These are phyloP conservation scores for Exserohilum rostratum DNA, from an alignment of 2,329 filamentous ascomycete species.

Conservation along the genomic window DNA sequence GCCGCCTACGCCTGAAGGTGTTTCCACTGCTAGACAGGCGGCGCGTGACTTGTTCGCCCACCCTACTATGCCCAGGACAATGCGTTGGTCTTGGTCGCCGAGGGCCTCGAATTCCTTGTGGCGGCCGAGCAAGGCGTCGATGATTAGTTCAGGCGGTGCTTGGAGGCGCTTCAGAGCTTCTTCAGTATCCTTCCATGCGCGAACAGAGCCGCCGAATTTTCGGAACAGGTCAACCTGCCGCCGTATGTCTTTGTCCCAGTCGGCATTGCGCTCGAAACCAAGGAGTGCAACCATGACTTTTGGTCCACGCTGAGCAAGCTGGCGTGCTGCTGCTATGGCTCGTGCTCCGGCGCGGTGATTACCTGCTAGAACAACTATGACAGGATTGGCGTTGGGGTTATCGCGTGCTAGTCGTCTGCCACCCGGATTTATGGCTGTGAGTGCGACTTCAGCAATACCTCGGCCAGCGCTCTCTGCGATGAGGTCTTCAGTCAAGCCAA, in stretches of 20 bases:
- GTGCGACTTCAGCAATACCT: conserved; percentile 82
- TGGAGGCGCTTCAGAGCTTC: conserved; percentile 61
- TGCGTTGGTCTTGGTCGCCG: conserved; percentile 78
- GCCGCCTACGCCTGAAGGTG: conserved; percentile 87
- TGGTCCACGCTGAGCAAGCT: conserved; percentile 81
- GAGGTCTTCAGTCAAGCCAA: conserved; percentile 85
- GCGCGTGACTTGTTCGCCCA: conserved; percentile 91
- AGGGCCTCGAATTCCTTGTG: conserved; percentile 90
- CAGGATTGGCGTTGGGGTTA: conserved; percentile 57
- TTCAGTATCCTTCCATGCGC: conserved; percentile 65
- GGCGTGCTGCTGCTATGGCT: conserved; percentile 82
- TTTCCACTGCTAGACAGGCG: conserved; percentile 83
- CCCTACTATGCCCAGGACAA: conserved; percentile 86
- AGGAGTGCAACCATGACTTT: conserved; percentile 84
- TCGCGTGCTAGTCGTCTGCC: conserved; percentile 60
- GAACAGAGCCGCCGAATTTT: conserved; percentile 78
- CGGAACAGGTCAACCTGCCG: conserved; percentile 84
- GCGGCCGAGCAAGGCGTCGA: conserved; percentile 87
- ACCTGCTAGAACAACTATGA: conserved; percentile 83
- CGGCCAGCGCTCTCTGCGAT: conserved; percentile 91
- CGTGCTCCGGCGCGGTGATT: conserved; percentile 90
- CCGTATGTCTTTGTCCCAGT: conserved; percentile 78
- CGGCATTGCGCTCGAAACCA: conserved; percentile 80
- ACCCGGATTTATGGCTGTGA: conserved; percentile 68
- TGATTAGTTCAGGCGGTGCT: conserved; percentile 75